Base-by-base conservation (phyloP, 1,284 basidiomycete species). In the Inonotus hispidus region DNA sequence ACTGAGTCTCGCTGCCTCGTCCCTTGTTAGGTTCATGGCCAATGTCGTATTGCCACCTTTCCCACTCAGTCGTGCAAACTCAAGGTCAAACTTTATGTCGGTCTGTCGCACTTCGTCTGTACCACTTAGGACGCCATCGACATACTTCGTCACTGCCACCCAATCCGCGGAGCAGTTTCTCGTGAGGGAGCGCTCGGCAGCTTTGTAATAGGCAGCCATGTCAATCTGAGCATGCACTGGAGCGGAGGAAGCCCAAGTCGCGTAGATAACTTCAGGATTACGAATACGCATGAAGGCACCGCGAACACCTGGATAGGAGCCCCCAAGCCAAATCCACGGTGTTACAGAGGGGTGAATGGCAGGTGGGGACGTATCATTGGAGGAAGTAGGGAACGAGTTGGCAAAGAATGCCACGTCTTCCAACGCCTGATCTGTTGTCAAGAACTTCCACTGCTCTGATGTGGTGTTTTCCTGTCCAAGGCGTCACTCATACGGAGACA, bases 321-420 rank as follows among this genome's bases (percentile, higher is more conserved):
- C 79, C 1, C 79, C 79, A 6, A 81, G 69, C 70, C 75, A 79
- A 3, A 81, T 63, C 79, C 79, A 80, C 0, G 79, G 79, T 1
- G 74, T 75, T 14, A 62, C 63, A 29, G 74, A 75, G 0, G 79
- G 78, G 66, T 79, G 77, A 2, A 80, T 67, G 1, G 73, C 65
- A 7, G 73, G 66, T 35, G 55, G 49, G 54, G 50, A 29, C 7
- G 61, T 64, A 0, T 68, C 68, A 45, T 74, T 62, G 47, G 68
- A 65, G 19, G 38, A 61, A 2, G 45, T 41, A 21, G 64, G 68
- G 66, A 84, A 79, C 27, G 75, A 74, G 54, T 80, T 74, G 3
- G 82, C 81, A 63, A 85, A 85, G 67, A 78, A 79, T 1, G 82
- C 78, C 41, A 81, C 77, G 63, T 86, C 83, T 67, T 84, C 77